Evolutionary conservation across 805 yeast species (phyloP), one percentile per base, ranked within the genome.

Genomic region (Metschnikowia noctiluminum): DNA sequence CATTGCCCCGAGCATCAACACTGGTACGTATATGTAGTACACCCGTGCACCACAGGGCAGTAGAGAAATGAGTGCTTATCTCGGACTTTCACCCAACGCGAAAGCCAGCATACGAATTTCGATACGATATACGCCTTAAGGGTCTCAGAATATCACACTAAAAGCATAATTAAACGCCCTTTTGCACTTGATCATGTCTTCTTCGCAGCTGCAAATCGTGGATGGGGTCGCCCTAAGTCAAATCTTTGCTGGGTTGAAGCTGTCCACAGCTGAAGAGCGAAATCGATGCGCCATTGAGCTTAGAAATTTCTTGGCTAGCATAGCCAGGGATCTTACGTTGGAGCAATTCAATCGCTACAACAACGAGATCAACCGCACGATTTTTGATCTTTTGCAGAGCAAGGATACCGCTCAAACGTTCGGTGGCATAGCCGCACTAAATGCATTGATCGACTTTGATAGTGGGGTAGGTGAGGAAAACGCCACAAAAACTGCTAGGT

Each of bases 391-490:
- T 45, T 81, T 89, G 42, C 89, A 89, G 58, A 82, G 91, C 5
- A 76, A 82, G 8, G 92, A 87, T 55, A 68, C 83, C 7, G 66
- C 76, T 28, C 90, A 87, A 54, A 84, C 88, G 53, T 74, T 91
- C 35, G 98, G 97, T 15, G 98, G 97, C 38, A 85, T 92, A 31
- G 79, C 89, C 21, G 97, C 97, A 11, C 86, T 92, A 48, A 94
- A 89, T 65, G 83, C 94, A 2, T 76, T 92, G 51, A 87, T 92
- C 45, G 94, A 87, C 49, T 83, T 88, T 59, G 91, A 89, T 54
- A 83, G 88, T 9, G 89, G 89, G 15, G 66, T 76, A 4, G 78
- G 78, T 15, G 92, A 87, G 57, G 97, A 90, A 58, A 79, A 85
- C 53, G 89, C 95, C 21, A 88, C 89, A 48, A 91, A 88, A 66